These are phyloP conservation scores for Collariella sp. DNA, from an alignment of 495 filamentous ascomycete species.

Conservation along the genomic window DNA sequence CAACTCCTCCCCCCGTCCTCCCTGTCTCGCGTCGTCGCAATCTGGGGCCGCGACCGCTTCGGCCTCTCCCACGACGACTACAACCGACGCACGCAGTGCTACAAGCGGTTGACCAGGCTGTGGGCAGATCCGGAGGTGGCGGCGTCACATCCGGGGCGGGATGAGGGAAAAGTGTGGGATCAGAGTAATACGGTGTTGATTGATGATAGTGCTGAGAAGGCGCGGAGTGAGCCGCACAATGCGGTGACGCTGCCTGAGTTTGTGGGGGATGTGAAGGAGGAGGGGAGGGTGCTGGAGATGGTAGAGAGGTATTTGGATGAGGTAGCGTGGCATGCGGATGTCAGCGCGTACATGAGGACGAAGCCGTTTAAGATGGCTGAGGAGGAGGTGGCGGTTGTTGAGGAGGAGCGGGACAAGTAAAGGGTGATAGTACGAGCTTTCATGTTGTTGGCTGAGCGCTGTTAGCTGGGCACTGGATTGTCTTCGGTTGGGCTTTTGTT, in stretches of 20 bases:
- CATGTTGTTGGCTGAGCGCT: neutral
- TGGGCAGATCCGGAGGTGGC: slow-evolving; percentile 56
- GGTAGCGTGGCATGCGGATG: slow-evolving; percentile 33
- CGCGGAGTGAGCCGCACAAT: slow-evolving; percentile 72
- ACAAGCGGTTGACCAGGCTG: slow-evolving; percentile 67
- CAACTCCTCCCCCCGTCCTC: slow-evolving; percentile 39
- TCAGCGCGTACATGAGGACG: slow-evolving; percentile 38
- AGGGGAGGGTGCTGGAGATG: slow-evolving; percentile 32
- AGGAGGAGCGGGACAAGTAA: neutral
- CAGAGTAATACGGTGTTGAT: slow-evolving; percentile 86
- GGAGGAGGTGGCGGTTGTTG: neutral
- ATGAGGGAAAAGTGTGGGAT: slow-evolving; percentile 45
- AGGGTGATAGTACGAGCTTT: neutral
- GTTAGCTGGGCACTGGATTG: neutral
- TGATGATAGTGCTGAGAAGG: slow-evolving; percentile 77
- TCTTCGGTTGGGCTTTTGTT: neutral
- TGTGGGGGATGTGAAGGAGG: slow-evolving; percentile 33
- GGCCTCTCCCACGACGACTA: slow-evolving; percentile 56
- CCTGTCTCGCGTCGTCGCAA: slow-evolving; percentile 47
- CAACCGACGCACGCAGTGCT: slow-evolving; percentile 65
- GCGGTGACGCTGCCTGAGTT: slow-evolving; percentile 75
- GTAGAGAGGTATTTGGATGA: slow-evolving; percentile 44
- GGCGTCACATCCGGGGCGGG: slow-evolving; percentile 29
- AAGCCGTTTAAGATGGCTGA: slow-evolving; percentile 26
- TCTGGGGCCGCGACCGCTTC: slow-evolving; percentile 77